Evolutionary conservation across 306 rosid genomes (phyloP).

Genomic region (Prunus davidiana): DNA sequence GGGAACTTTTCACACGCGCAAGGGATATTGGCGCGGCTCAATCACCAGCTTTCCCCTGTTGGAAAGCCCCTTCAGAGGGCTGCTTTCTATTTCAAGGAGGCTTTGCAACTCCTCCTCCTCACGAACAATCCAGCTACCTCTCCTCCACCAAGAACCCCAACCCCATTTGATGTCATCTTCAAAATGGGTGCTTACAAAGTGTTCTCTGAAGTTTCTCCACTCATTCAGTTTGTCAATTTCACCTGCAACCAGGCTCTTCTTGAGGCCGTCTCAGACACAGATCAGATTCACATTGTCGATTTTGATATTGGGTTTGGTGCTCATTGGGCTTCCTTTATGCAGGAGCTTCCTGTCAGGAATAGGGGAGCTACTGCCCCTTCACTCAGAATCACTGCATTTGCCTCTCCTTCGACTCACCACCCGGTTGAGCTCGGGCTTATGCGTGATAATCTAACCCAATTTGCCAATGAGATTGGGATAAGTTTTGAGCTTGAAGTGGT

Average conservation of each 20-base stretch:
- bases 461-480: slow-evolving; percentile 39
- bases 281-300: slow-evolving; percentile 45
- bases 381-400: slow-evolving; percentile 44
- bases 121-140: slow-evolving; percentile 27
- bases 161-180: slow-evolving; percentile 42
- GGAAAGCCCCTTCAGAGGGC: slow-evolving; percentile 54
- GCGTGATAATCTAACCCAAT: slow-evolving; percentile 39
- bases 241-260: slow-evolving; percentile 50
- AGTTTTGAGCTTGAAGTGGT: slow-evolving; percentile 42
- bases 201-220: slow-evolving; percentile 45
- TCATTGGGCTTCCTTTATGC: slow-evolving; percentile 54
- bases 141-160: slow-evolving; percentile 28
- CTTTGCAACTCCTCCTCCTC: slow-evolving; percentile 38
- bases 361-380: slow-evolving; percentile 22
- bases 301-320: slow-evolving; percentile 51
- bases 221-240: slow-evolving; percentile 46
- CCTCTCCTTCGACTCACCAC: slow-evolving; percentile 41
- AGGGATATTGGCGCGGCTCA: slow-evolving; percentile 99
- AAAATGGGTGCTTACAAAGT: slow-evolving; percentile 51
- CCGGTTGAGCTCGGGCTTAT: slow-evolving; percentile 34
- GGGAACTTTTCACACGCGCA: slow-evolving; percentile 59
- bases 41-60: slow-evolving; percentile 78
- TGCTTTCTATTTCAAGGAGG: slow-evolving; percentile 57
- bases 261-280: slow-evolving; percentile 24
- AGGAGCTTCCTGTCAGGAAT: slow-evolving; percentile 36